phyloP scores from a whole-genome alignment of 768 basidiomycete species.

The Cantharellus cinnabarinus region DNA sequence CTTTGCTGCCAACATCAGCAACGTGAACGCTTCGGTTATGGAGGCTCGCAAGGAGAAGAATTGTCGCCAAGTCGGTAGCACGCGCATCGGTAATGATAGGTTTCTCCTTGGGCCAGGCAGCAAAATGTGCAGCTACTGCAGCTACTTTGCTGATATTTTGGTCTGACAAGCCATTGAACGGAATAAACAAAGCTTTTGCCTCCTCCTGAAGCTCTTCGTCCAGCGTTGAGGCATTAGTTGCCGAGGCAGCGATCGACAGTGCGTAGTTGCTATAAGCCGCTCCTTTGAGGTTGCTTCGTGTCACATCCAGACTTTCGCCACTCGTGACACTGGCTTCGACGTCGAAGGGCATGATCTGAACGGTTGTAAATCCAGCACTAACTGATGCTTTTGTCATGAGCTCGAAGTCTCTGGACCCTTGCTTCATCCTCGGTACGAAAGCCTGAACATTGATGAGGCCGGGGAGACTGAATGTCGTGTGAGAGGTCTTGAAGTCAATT shows the following conservation, averaged over 20 bases:
- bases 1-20: slow-evolving; percentile 66
- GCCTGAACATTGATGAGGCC: slow-evolving; percentile 77
- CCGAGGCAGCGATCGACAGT: slow-evolving; percentile 55
- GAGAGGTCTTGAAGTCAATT: slow-evolving; percentile 87
- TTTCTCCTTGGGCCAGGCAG: slow-evolving; percentile 77
- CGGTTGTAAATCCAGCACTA: slow-evolving; percentile 76
- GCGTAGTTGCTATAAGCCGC: slow-evolving; percentile 76
- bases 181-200: slow-evolving; percentile 72
- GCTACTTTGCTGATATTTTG: slow-evolving; percentile 32
- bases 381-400: slow-evolving; percentile 63
- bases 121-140: slow-evolving; percentile 67
- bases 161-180: slow-evolving; percentile 30
- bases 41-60: slow-evolving; percentile 83
- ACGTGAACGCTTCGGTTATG: slow-evolving; percentile 78
- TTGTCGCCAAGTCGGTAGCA: slow-evolving; percentile 78
- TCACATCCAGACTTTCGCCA: slow-evolving; percentile 41
- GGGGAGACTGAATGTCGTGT: slow-evolving; percentile 75
- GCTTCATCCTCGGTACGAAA: slow-evolving; percentile 56
- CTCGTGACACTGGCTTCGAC: slow-evolving; percentile 43
- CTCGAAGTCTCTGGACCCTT: slow-evolving; percentile 37
- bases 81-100: slow-evolving; percentile 89
- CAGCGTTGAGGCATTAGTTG: slow-evolving; percentile 38
- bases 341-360: slow-evolving; percentile 59
- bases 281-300: slow-evolving; percentile 39
- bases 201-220: slow-evolving; percentile 63